Base-by-base conservation (phyloP, 768 basidiomycete species). In the Suillus lakei region DNA sequence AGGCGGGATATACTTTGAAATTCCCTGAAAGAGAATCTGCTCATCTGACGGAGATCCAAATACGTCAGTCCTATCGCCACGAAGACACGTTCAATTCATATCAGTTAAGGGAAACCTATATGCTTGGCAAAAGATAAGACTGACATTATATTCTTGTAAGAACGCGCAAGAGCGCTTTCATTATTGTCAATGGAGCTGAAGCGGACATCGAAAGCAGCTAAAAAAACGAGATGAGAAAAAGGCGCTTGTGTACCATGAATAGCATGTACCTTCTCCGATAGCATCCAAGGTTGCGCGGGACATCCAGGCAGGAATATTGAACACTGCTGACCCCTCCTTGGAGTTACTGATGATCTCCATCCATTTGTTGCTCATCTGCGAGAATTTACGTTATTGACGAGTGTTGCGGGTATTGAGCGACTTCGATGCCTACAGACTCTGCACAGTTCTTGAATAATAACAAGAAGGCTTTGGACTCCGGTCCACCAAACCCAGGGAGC, bases 401-500 rank as follows among this genome's bases (percentile, higher is more conserved):
- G 13, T 23, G 38, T 30, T n/a, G 23, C 8, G 16, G 23, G 34
- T 51, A 26, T 54, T n/a, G 18, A 51, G 12, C 51, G 41, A 32
- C 26, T 32, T 21, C 16, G 30, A 30, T 13, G 23, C 70, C 36
- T 48, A 78, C 77, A 30, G 69, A 65, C 61, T 71, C 70, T 1
- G 71, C 77, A 13, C 69, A 81, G 64, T 76, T 77, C 43, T 74
- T 78, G 74, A 88, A 87, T 56, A 86, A 75, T 30, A 80, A 75
- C 8, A 87, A 77, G 64, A 84, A 86, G 1, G 85, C 79, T 62
- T 81, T 86, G 36, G 82, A 79, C 67, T 87, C 84, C 0, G 82
- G 81, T 10, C 73, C 79, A 61, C 86, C 85, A 64, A 88, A 88
- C 3, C 84, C 86, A 3, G 85, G 86, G 56, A 85, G 77, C 79